Evolutionary conservation across 371 early-diverging fungal species (phyloP), one percentile per base, ranked within the genome.

Genomic region (Batrachochytrium dendrobatidis): DNA sequence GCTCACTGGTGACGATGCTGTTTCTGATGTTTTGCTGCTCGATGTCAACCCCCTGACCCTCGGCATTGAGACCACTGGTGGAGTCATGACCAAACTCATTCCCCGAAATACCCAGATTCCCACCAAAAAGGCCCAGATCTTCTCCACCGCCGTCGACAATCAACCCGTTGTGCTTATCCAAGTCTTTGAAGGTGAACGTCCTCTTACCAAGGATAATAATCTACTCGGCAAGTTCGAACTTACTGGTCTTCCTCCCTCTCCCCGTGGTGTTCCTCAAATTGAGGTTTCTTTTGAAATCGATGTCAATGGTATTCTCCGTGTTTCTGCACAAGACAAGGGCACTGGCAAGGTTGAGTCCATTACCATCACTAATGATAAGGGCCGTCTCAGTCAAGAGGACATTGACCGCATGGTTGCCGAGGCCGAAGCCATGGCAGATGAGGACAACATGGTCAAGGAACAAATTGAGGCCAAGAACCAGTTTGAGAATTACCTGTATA

Each of bases 61-160:
- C 65, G 92, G 92, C 74, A 88, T 94, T 73, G 93, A 94, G 70
- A 93, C 91, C 72, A 89, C 89, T 70, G 94, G 94, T 71, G 95
- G 75, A 32, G 74, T 81, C 45, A 79, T 80, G 69, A 76, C 82
- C 56, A 75, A 78, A 50, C 64, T 87, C 29, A 82, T 95, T 70
- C 82, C 86, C 73, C 88, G 93, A 66, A 90, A 90, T 83, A 84
- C 92, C 48, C 83, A 86, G 59, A 90, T 97, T 70, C 98, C 98
- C 58, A 87, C 90, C 69, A 88, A 85, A 70, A 86, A 86, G 80
- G 83, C 85, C 67, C 87, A 93, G 79, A 83, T 88, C 64, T 97
- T 94, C 83, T 89, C 94, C 63, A 97, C 98, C 60, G 85, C 90
- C 62, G 84, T 84, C 66, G 98, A 97, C 79, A 91, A 90, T 80